These are phyloP conservation scores for Yamadazyma tumulicola DNA, from an alignment of 805 yeast genomes.

Conservation along the genomic window DNA sequence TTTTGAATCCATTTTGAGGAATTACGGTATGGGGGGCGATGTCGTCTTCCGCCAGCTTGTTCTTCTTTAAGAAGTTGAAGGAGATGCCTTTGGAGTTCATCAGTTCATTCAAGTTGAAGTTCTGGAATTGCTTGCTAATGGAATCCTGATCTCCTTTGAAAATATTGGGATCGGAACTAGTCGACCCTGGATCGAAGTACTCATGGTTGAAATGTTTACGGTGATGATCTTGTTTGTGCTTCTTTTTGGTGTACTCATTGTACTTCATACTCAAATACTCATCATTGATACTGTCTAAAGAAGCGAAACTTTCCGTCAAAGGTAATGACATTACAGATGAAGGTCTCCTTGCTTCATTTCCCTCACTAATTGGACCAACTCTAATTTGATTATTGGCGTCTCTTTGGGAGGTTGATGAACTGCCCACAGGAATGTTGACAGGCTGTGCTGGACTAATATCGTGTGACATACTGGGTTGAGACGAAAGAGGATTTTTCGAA, in stretches of 20 bases:
- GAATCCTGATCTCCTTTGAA: neutral
- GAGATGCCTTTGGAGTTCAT: slow-evolving; percentile 27
- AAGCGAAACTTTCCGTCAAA: slow-evolving; percentile 72
- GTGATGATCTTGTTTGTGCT: slow-evolving; percentile 7
- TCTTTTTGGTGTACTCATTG: slow-evolving; percentile 27
- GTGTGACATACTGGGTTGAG: slow-evolving; percentile 1
- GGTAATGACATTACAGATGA: slow-evolving; percentile 75
- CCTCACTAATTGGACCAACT: slow-evolving; percentile 34
- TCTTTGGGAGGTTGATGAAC: neutral
- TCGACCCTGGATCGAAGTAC: neutral
- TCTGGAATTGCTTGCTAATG: slow-evolving; percentile 32
- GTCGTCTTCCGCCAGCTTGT: slow-evolving; percentile 9
- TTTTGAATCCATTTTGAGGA: slow-evolving; percentile 6
- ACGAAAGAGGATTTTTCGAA: slow-evolving; percentile 17
- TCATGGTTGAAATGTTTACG: neutral
- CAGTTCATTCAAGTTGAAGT: slow-evolving; percentile 34
- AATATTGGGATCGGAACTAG: slow-evolving; percentile 5
- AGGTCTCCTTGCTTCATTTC: slow-evolving; percentile 21
- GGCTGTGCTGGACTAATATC: slow-evolving; percentile 9
- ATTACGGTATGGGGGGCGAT: slow-evolving; percentile 15
- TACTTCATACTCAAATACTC: slow-evolving; percentile 45
- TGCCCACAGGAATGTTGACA: slow-evolving; percentile 10
- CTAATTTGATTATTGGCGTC: slow-evolving; percentile 15
- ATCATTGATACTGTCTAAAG: slow-evolving; percentile 66
- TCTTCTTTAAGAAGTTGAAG: slow-evolving; percentile 14